Evolutionary conservation across 2,329 filamentous ascomycete genomes (phyloP).

Genomic region (Colletotrichum lentis): DNA sequence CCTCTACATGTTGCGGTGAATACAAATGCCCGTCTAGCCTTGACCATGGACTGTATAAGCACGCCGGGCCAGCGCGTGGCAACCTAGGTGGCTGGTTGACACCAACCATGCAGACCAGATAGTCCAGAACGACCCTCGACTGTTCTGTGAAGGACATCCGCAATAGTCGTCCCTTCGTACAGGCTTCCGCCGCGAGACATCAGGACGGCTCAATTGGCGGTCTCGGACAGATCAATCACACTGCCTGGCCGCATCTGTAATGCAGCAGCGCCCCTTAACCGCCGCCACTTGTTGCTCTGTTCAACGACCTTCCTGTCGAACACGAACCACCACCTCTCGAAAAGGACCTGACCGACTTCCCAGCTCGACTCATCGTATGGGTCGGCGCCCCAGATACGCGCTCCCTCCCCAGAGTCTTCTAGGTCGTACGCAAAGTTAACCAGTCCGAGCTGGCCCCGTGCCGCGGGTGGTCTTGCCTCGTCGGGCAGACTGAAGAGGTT

Average conservation of each 20-base stretch:
- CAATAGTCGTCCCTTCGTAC: not conserved
- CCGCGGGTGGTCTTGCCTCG: conserved; percentile 56
- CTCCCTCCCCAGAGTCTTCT: conserved; percentile 62
- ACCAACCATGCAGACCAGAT: not conserved
- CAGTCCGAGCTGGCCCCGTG: conserved; percentile 57
- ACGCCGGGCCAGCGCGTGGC: not conserved
- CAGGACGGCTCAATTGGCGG: conserved; percentile 7
- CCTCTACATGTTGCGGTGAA: not conserved
- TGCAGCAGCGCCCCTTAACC: conserved; percentile 52
- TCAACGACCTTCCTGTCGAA: conserved; percentile 63
- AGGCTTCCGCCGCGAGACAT: not conserved
- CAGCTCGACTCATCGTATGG: conserved; percentile 59
- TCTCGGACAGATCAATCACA: conserved; percentile 20
- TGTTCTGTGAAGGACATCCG: not conserved
- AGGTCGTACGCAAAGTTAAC: conserved; percentile 64
- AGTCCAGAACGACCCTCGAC: not conserved
- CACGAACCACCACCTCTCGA: conserved; percentile 68
- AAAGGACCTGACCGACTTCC: conserved; percentile 67
- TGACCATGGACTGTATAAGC: not conserved
- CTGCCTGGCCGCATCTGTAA: conserved; percentile 24
- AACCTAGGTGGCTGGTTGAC: not conserved
- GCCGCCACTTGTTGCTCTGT: conserved; percentile 61
- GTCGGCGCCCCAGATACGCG: conserved; percentile 59
- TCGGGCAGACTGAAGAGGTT: conserved; percentile 60
- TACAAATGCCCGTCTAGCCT: not conserved